phyloP scores from a whole-genome alignment of 306 rosid genomes.

The Senna siamea region DNA sequence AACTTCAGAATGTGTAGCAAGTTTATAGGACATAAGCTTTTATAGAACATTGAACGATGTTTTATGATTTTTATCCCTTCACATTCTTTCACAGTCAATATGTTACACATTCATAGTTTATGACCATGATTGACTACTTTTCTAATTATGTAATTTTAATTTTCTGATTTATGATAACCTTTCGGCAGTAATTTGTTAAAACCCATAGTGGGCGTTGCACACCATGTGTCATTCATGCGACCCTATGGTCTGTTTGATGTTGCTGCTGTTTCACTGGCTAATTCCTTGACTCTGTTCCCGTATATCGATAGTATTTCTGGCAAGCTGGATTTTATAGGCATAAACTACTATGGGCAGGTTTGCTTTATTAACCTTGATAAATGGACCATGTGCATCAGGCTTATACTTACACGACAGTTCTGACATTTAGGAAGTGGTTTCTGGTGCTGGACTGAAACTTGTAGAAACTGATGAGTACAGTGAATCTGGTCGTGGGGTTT shows the following conservation, averaged over 20 bases:
- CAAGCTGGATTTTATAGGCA: conserved; percentile 88
- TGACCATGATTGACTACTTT: conserved; percentile 29
- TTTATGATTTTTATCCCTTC: conserved; percentile 19
- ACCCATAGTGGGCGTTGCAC: conserved; percentile 78
- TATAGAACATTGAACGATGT: conserved; percentile 12
- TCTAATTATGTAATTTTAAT: conserved; percentile 31
- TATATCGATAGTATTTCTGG: conserved; percentile 77
- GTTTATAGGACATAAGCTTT: conserved; percentile 31
- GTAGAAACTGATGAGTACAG: conserved; percentile 91
- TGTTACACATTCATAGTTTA: conserved; percentile 31
- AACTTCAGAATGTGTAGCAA: conserved; percentile 39
- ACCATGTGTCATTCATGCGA: conserved; percentile 95
- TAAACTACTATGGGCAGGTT: conserved; percentile 98
- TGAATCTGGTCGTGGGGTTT: conserved; percentile 98
- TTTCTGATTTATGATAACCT: conserved; percentile 35
- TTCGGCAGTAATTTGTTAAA: conserved; percentile 56
- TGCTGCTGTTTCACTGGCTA: conserved; percentile 79
- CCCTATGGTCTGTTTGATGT: conserved; percentile 90
- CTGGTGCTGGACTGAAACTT: conserved; percentile 84
- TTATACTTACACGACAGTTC: conserved; percentile 29
- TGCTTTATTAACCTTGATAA: conserved; percentile 37
- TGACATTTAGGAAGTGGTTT: conserved; percentile 69
- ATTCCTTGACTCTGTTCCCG: conserved; percentile 80
- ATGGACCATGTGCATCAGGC: conserved; percentile 22
- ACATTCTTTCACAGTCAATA: conserved; percentile 21